Percentiles rank a stretch among this genome's conserved stretches.
These are phyloP conservation scores for Emmonsia crescens DNA, from an alignment of 2,329 filamentous ascomycete genomes.

Conservation along the genomic window DNA sequence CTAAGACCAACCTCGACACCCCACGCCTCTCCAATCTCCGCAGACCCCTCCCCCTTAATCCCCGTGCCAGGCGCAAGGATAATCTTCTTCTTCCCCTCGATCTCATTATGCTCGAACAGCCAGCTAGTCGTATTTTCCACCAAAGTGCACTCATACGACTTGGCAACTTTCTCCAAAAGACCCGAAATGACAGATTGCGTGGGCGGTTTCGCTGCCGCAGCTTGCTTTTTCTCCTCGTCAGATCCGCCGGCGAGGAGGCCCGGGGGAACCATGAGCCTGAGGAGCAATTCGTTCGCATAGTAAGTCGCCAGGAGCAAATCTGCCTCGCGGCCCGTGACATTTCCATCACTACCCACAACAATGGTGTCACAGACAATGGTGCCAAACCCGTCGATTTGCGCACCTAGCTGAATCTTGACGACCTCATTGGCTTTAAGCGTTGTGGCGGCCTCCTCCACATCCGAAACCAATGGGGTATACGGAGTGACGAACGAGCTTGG, in stretches of 20 bases:
- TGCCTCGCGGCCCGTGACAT: constrained; percentile 64
- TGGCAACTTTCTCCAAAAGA: constrained; percentile 82
- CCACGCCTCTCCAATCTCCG: constrained; percentile 90
- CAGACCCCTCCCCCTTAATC: constrained; percentile 78
- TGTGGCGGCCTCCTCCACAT: constrained; percentile 69
- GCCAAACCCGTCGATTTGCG: constrained; percentile 94
- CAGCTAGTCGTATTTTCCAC: constrained; percentile 98
- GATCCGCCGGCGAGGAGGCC: constrained; percentile 71
- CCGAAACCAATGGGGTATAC: constrained; percentile 83
- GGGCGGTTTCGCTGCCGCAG: constrained; percentile 66
- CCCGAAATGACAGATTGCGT: constrained; percentile 78
- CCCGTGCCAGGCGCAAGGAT: constrained; percentile 72
- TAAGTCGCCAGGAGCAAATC: constrained; percentile 84
- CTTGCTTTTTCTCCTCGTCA: constrained; percentile 93
- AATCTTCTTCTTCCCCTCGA: constrained; percentile 97
- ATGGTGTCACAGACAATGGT: constrained; percentile 93
- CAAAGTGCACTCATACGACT: constrained; percentile 80
- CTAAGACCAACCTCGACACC: constrained; percentile 93
- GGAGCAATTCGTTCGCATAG: constrained; percentile 89
- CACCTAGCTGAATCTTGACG: constrained; percentile 97
- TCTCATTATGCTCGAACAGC: constrained; percentile 94
- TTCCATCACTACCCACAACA: constrained; percentile 58
- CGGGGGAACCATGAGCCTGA: constrained; percentile 85
- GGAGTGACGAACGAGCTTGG: constrained; percentile 90
- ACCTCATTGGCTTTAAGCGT: constrained; percentile 76